Base-by-base conservation (phyloP, 2,329 filamentous ascomycete genomes). In the Myriosclerotinia duriaeana region DNA sequence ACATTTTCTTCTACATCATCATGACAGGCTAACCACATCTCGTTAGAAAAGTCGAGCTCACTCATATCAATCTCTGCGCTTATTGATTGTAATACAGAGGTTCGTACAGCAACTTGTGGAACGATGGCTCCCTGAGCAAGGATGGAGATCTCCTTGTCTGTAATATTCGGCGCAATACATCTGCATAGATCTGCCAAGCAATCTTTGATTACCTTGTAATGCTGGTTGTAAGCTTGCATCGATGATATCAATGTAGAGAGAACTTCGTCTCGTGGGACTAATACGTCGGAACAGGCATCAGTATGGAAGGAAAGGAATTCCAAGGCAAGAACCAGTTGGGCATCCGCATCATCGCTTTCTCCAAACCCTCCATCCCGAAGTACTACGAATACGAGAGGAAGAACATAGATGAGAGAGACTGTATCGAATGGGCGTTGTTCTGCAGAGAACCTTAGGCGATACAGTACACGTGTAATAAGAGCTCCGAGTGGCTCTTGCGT, bases 191-290 rank as follows among this genome's bases (percentile, higher is more conserved):
- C 92, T 64, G 90, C 84, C 70, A 99, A 86, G 74, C 92, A 96
- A 78, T 99, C 95, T 77, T 94, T 97, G 79, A 97, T 87, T 67
- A 93, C 82, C 78, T 97, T 97, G 81, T 97, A 97, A 78, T 99
- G 95, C 75, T 96, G 93, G 54, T 88, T 89, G 77, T 96, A 97
- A 68, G 80, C 85, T 76, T 96, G 91, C 91, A 99, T 96, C 1
- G 93, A 89, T 54, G 82, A 82, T 66, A 97, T 88, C 48, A 99
- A 81, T 4, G 85, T 83, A 2, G 85, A 81, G 5, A 98, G 78
- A 48, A 97, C 82, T 67, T 93, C 86, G 62, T 85, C 83, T 11
- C 95, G 88, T 40, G 94, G 93, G 36, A 97, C 84, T 42, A 88
- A 85, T 62, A 85, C 82, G 72, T 97, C 90, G 40, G 86, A 83